A percentile compares a stretch with the other conserved stretches of the same genome.
phyloP scores from a whole-genome alignment of 169 alveolate genomes.

The Plasmodium adleri region DNA sequence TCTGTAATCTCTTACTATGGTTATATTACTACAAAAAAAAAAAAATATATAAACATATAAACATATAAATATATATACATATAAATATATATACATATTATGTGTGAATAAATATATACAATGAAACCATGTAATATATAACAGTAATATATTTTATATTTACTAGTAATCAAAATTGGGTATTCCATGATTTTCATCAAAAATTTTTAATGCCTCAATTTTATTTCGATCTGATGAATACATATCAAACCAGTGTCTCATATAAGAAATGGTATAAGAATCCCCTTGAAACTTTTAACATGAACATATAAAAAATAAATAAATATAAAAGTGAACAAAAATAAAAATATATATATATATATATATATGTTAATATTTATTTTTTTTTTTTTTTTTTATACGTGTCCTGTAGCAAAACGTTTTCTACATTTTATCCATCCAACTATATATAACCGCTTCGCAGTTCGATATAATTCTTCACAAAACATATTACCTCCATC shows the following conservation, averaged over 20 bases:
- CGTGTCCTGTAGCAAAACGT: constrained; percentile 68
- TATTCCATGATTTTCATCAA: constrained; percentile 71
- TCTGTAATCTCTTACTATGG: constrained; percentile 57
- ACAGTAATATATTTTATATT: not conserved
- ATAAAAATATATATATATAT: not conserved
- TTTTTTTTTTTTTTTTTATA: constrained; percentile 7
- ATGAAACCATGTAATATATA: not conserved
- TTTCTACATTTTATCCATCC: constrained; percentile 71
- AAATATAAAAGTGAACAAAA: not conserved
- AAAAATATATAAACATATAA: not conserved
- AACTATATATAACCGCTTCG: constrained; percentile 56
- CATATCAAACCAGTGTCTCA: constrained; percentile 72
- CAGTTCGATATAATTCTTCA: constrained; percentile 58
- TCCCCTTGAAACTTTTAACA: constrained; percentile 56
- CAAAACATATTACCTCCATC: constrained; percentile 58
- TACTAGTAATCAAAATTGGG: constrained; percentile 64
- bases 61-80: not conserved
- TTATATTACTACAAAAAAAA: constrained; percentile 35
- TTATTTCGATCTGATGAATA: constrained; percentile 36
- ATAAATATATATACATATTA: not conserved
- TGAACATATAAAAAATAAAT: not conserved
- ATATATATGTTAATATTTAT: not conserved
- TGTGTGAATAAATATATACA: not conserved
- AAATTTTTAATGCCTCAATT: constrained; percentile 29
- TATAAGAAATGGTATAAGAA: constrained; percentile 63